Percentiles rank a stretch among this genome's conserved stretches.
phyloP scores from a whole-genome alignment of 208 protist genomes.

The Wallacemonas sp. region DNA sequence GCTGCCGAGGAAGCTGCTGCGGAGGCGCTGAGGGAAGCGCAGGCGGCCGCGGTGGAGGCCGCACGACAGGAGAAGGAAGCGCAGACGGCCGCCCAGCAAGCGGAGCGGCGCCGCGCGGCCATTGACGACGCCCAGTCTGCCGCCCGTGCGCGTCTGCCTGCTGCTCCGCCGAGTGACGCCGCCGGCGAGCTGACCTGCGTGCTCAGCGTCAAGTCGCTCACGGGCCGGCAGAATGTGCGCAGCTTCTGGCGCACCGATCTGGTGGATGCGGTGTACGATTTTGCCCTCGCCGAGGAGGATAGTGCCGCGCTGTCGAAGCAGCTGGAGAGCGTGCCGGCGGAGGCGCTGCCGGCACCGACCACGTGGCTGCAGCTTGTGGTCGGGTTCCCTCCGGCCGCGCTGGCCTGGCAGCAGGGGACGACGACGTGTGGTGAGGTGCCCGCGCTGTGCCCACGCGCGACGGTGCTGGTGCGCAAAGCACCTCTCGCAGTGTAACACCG shows the following conservation, averaged over 20 bases:
- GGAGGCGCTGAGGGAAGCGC: conserved; percentile 7
- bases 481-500: no score
- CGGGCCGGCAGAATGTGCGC: conserved; percentile 49
- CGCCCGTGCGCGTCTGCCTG: conserved; percentile 30
- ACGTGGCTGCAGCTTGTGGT: conserved; percentile 56
- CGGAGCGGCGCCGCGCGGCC: not conserved
- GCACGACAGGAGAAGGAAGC: conserved; percentile 10
- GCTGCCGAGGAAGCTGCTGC: conserved; percentile 27
- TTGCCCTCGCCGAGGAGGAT: conserved; percentile 59
- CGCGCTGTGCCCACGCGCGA: conserved; percentile 58
- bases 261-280: conserved; percentile 51
- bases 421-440: conserved; percentile 56
- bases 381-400: conserved; percentile 63
- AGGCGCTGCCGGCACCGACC: conserved; percentile 45
- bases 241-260: conserved; percentile 66
- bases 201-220: conserved; percentile 54
- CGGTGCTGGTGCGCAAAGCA: conserved; percentile 60
- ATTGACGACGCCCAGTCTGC: not conserved
- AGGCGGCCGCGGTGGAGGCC: conserved; percentile 29
- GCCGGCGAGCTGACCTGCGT: conserved; percentile 29
- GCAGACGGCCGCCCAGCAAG: conserved; percentile 31
- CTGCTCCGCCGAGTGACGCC: conserved; percentile 42
- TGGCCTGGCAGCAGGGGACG: conserved; percentile 40
- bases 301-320: conserved; percentile 37
- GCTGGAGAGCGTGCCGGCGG: conserved; percentile 47